Conservation (phyloP, 108 stramenopile species). For the Discostella pseudostelligera region DNA sequence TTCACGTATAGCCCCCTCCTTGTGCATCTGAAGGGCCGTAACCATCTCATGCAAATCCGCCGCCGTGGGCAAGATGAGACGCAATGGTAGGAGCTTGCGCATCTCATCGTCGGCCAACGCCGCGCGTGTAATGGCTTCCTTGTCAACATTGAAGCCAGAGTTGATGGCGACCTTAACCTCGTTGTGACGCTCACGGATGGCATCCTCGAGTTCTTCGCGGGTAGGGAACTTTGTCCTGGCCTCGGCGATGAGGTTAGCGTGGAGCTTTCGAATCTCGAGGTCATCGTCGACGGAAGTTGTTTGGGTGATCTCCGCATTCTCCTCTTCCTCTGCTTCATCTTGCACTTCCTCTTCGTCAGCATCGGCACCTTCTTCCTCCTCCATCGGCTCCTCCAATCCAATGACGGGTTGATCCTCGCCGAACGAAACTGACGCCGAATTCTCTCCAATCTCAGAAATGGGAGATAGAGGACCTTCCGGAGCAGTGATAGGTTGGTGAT, state of each 20-base stretch:
- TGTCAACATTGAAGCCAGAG: constrained; percentile 45
- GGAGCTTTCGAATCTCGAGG: constrained; percentile 27
- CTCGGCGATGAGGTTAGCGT: constrained; percentile 37
- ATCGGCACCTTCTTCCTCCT: constrained; percentile 9
- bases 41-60: constrained; percentile 41
- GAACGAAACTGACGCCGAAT: neutral
- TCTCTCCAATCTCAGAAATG: constrained; percentile 29
- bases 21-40: constrained; percentile 42
- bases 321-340: constrained; percentile 14
- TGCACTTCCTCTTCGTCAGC: constrained; percentile 5
- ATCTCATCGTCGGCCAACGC: constrained; percentile 52
- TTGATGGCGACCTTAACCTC: constrained; percentile 39
- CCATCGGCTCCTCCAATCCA: constrained; percentile 7
- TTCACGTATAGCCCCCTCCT: constrained; percentile 33
- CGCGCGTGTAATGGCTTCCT: constrained; percentile 39
- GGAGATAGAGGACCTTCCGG: constrained; percentile 9
- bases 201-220: constrained; percentile 41
- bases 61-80: constrained; percentile 38
- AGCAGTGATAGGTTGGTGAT: constrained; percentile 1
- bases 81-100: constrained; percentile 48
- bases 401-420: constrained; percentile 17
- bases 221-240: constrained; percentile 44
- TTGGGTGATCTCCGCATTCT: constrained; percentile 8
- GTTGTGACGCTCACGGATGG: constrained; percentile 33
- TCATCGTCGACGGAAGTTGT: constrained; percentile 12